Evolutionary conservation across 305 asterid species (phyloP).

Genomic region (Fraxinus floribunda): DNA sequence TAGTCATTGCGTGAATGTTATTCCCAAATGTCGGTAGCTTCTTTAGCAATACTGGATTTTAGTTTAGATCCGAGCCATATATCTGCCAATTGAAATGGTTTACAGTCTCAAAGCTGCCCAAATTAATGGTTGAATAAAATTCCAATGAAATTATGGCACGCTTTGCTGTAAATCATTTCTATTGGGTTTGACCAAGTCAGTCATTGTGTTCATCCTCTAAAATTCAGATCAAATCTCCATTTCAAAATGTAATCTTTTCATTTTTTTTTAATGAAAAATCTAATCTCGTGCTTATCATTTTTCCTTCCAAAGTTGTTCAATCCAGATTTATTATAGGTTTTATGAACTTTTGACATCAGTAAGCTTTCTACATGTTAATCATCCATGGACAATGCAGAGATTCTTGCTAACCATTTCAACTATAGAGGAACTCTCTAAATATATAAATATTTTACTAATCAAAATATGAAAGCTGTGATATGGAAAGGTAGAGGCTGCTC

Average conservation of each 20-base stretch:
- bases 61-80: slow-evolving; percentile 3
- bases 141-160: not conserved
- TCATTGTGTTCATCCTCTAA: not conserved
- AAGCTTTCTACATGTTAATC: not conserved
- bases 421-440: slow-evolving; percentile 5
- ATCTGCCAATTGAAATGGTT: slow-evolving; percentile 12
- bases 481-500: not conserved
- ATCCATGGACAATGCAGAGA: slow-evolving; percentile 3
- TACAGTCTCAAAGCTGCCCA: not conserved
- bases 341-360: not conserved
- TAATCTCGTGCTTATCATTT: not conserved
- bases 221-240: not conserved
- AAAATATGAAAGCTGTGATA: slow-evolving; percentile 4
- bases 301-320: not conserved
- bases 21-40: not conserved
- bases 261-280: not conserved
- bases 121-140: not conserved
- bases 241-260: not conserved
- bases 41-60: slow-evolving; percentile 6
- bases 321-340: not conserved
- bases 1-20: not conserved
- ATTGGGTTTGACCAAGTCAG: not conserved
- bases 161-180: not conserved
- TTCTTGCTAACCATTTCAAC: slow-evolving; percentile 2
- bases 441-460: slow-evolving; percentile 3